Evolutionary conservation across 805 yeast genomes (phyloP).

Genomic region (Candida hungchunana): DNA sequence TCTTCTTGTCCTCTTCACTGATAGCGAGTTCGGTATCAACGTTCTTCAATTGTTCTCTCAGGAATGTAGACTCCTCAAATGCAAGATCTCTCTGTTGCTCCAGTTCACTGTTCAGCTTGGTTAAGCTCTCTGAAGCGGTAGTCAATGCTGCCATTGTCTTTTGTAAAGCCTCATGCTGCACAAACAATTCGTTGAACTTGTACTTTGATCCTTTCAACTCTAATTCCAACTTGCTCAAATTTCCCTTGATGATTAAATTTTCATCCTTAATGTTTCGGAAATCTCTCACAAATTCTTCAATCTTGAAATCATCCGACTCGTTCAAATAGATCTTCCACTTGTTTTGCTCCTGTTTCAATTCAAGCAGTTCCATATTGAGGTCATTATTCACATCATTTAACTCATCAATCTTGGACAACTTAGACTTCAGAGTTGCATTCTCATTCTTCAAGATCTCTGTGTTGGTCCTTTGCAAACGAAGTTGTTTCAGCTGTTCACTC

Average conservation of each 20-base stretch:
- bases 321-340: slow-evolving; percentile 41
- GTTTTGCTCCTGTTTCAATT: slow-evolving; percentile 43
- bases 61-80: slow-evolving; percentile 52
- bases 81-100: slow-evolving; percentile 50
- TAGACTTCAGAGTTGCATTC: slow-evolving; percentile 38
- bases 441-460: slow-evolving; percentile 54
- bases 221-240: slow-evolving; percentile 25
- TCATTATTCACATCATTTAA: slow-evolving; percentile 43
- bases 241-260: slow-evolving; percentile 32
- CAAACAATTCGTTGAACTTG: slow-evolving; percentile 31
- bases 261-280: slow-evolving; percentile 39
- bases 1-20: slow-evolving; percentile 20
- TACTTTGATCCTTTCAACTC: slow-evolving; percentile 27
- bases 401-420: slow-evolving; percentile 35
- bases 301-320: slow-evolving; percentile 28
- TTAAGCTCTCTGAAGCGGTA: slow-evolving; percentile 25
- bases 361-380: slow-evolving; percentile 46
- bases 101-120: slow-evolving; percentile 37
- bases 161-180: slow-evolving; percentile 33
- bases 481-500: slow-evolving; percentile 44
- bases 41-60: slow-evolving; percentile 52
- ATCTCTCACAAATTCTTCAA: slow-evolving; percentile 36
- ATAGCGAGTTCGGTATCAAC: slow-evolving; percentile 33
- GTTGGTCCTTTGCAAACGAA: slow-evolving; percentile 43
- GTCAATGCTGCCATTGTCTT: slow-evolving; percentile 27